Evolutionary conservation across 1,284 basidiomycete species (phyloP).

Genomic region (Anthracocystis setariae): DNA sequence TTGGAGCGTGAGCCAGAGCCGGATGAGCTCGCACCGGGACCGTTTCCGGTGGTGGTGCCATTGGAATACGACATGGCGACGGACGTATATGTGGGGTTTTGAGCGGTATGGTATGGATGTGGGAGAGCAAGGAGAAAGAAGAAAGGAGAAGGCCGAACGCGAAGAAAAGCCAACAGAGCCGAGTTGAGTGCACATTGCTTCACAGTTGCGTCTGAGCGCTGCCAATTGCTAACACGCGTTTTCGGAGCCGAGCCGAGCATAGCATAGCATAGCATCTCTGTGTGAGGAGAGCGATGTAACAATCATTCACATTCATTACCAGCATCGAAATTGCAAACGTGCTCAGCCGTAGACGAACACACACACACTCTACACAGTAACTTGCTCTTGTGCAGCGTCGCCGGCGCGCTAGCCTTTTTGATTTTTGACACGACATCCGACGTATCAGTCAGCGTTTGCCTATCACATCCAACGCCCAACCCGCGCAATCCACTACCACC

Average conservation of each 20-base stretch:
- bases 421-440: too few relatives aligned
- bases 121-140: not conserved
- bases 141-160: too few relatives aligned
- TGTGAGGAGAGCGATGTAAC: conserved; percentile 12
- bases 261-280: too few relatives aligned
- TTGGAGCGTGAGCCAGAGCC: conserved; percentile 36
- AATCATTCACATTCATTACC: not conserved
- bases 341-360: too few relatives aligned
- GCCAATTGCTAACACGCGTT: conserved; percentile 12
- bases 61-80: conserved; percentile 43
- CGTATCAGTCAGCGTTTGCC: too few relatives aligned
- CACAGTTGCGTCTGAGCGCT: conserved; percentile 2
- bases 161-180: conserved; percentile 8
- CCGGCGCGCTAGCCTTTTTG: too few relatives aligned
- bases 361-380: too few relatives aligned
- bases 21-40: conserved; percentile 11
- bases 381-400: too few relatives aligned
- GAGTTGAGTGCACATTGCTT: not conserved
- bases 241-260: conserved; percentile 39
- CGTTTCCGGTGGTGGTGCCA: conserved; percentile 10
- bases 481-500: too few relatives aligned
- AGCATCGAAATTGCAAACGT: conserved; percentile 20
- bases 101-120: conserved; percentile 1
- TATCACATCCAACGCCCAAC: too few relatives aligned
- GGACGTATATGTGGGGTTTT: not conserved